phyloP scores from a whole-genome alignment of 805 yeast species.

The Saccharomycopsis guyanensis region DNA sequence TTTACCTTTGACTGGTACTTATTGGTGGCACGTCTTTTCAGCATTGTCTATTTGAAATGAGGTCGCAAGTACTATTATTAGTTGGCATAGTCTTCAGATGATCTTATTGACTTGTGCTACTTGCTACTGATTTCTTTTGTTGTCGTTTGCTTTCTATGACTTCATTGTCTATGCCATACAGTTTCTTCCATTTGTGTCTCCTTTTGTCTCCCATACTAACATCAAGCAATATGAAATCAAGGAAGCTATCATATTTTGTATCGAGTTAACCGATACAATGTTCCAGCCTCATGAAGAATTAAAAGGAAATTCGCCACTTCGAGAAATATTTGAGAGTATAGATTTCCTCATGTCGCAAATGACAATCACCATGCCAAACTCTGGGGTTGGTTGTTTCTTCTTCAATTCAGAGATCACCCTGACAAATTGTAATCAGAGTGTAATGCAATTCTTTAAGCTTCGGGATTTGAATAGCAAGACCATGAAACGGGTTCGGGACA shows the following conservation, averaged over 20 bases:
- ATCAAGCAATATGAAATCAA: conserved; percentile 39
- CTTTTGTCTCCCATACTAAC: too few relatives aligned
- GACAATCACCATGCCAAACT: conserved; percentile 54
- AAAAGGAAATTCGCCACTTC: conserved; percentile 35
- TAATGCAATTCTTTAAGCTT: conserved; percentile 44
- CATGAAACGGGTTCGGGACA: conserved; percentile 48
- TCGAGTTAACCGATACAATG: conserved; percentile 48
- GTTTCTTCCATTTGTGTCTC: too few relatives aligned
- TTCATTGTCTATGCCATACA: too few relatives aligned
- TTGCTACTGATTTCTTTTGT: too few relatives aligned
- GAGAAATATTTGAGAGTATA: conserved; percentile 48
- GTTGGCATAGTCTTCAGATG: too few relatives aligned
- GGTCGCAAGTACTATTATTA: too few relatives aligned
- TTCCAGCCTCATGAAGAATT: conserved; percentile 30
- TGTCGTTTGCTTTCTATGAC: too few relatives aligned
- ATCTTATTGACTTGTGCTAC: too few relatives aligned
- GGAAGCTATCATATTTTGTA: conserved; percentile 57
- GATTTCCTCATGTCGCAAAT: conserved; percentile 57
- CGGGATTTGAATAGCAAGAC: conserved; percentile 46
- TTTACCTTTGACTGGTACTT: too few relatives aligned
- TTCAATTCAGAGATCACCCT: conserved; percentile 40
- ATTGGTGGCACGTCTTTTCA: too few relatives aligned
- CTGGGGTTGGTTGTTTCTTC: conserved; percentile 69
- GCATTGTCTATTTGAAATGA: too few relatives aligned
- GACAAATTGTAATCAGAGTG: conserved; percentile 33